These are phyloP conservation scores for Phylloporus sp. DNA, from an alignment of 768 basidiomycete species.

Conservation along the genomic window DNA sequence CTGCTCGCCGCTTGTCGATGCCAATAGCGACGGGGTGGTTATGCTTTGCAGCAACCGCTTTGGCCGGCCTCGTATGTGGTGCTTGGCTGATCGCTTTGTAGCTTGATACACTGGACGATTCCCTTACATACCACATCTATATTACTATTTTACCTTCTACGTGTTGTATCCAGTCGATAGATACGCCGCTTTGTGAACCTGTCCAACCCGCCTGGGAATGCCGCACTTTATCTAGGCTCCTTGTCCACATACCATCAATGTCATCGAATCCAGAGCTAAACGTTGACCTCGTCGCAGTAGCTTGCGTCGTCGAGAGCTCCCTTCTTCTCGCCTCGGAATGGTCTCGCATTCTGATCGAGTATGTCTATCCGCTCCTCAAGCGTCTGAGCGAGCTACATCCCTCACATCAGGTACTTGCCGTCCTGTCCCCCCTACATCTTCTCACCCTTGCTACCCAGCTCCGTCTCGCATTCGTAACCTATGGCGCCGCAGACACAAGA, in stretches of 20 bases:
- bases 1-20: conserved; percentile 20
- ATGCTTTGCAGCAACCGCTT: conserved; percentile 21
- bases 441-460: conserved; percentile 26
- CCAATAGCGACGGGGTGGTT: conserved; percentile 24
- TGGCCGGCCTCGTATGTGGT: conserved; percentile 27
- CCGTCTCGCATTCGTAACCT: conserved; percentile 53
- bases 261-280: conserved; percentile 14
- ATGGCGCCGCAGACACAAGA: conserved; percentile 52
- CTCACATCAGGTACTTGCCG: conserved; percentile 33
- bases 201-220: too few species aligned
- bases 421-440: not conserved
- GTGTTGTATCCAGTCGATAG: conserved; percentile 5
- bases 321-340: conserved; percentile 50
- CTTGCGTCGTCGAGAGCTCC: conserved; percentile 60
- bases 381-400: conserved; percentile 45
- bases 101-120: conserved; percentile 8
- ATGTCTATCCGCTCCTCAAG: conserved; percentile 47
- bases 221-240: not conserved
- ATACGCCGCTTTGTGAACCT: not conserved
- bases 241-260: conserved; percentile 7
- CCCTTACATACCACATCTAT: conserved; percentile 12
- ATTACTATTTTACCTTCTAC: conserved; percentile 10
- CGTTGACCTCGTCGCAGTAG: conserved; percentile 41
- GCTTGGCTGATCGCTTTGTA: conserved; percentile 29
- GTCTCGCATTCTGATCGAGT: conserved; percentile 41